Base-by-base conservation (phyloP, 352 stramenopile genomes). In the Plasmopara muralis region DNA sequence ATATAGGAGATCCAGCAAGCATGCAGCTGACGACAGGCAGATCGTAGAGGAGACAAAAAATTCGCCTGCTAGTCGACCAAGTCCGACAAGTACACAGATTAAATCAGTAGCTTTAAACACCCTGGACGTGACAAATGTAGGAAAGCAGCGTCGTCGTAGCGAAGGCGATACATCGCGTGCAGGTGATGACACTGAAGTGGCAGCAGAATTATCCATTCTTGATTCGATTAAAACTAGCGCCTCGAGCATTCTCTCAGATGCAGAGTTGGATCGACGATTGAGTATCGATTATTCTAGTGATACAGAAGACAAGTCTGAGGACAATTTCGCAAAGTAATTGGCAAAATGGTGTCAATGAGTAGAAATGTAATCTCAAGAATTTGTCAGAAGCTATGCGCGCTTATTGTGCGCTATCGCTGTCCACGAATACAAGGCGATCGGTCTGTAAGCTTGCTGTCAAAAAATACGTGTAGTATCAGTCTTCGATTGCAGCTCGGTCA, bases 1-100 rank as follows among this genome's bases (percentile, higher is more conserved):
- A n/a, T 83, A 87, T 47, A 64, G 70, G 45, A 63, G 70, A 46
- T 80, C 73, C 25, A 79, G 68, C 46, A 76, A 72, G n/a, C 64
- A 81, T 34, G 52, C 64, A 50, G 47, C 50, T 0, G 41, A 70
- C 37, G 66, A 70, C 20, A 63, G 51, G 47, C 63, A 66, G 18
- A 39, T 25, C 3, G 20, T 25, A 25, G 20, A 25, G 20, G 20
- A 38, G 16, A 31, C 34, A 0, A 28, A 13, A 13, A 48, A 39
- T 37, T 29, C 52, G 8, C 20, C 47, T 47, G 38, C 46, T 40
- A 47, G 31, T 33, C 53, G 57, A 50, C 8, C 33, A 28, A 20
- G n/a, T 29, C 29, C 28, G 6, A 40, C 14, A 40, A 37, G 14
- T 51, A 37, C 20, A 20, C 50, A 60, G n/a, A 54, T 38, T 41